Base-by-base conservation (phyloP, 345 rosid genomes). In the Rhodamnia argentea region DNA sequence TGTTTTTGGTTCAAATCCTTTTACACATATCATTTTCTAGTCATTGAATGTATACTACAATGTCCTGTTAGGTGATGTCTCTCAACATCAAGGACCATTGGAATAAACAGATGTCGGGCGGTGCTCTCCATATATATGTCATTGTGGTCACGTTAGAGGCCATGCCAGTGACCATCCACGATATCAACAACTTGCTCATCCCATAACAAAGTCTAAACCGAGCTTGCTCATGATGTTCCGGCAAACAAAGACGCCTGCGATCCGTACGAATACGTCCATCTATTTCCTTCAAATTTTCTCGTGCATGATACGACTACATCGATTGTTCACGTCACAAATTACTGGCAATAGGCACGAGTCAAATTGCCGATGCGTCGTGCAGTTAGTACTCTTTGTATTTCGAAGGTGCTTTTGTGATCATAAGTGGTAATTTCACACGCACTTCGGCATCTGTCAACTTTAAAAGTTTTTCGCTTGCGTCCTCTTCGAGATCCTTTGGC, bases 281-380 rank as follows among this genome's bases (percentile, higher is more conserved):
- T 37, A 37, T 10, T 70, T 70, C 18, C 78, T 70, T 70, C 13
- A 3, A 9, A 9, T 53, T 14, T 32, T 70, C 13, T 37, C 10
- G 18, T 22, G 7, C 13, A 18, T 20, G 13, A 70, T 10, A 18
- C 4, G 24, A 18, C 26, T 10, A 9, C 13, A 5, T 70, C 7
- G 11, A 20, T 32, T 10, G 14, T 37, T 37, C 14, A 1, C 7
- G 6, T 20, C 47, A 9, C 0, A 37, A 32, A 18, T 70, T 2
- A 4, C 2, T 0, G 1, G 13, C 26, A 18, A 5, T 2, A 10
- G 4, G 1, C 78, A 70, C 2, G 26, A 32, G 47, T 9, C 13
- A 2, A 6, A 10, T 70, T 70, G 7, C 5, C 11, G 6, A 10
- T 24, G 4, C 3, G 4, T 37, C 23, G 4, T 5, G 47, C 78